phyloP scores from a whole-genome alignment of 805 yeast genomes.

The Candida sakaeoensis region DNA sequence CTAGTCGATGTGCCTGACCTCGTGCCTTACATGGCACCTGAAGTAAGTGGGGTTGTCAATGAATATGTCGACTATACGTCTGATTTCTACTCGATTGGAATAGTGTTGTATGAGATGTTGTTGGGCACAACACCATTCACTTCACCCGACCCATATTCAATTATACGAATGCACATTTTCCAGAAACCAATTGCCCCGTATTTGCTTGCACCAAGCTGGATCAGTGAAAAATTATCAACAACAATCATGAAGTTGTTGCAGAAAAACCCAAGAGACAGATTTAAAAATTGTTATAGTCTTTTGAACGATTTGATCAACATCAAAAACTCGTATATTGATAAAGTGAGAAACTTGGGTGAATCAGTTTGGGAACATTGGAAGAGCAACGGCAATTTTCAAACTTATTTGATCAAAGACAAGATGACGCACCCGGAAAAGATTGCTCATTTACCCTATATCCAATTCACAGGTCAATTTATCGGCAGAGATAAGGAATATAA shows the following conservation, averaged over 20 bases:
- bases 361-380: conserved; percentile 9
- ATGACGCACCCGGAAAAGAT: conserved; percentile 5
- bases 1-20: conserved; percentile 33
- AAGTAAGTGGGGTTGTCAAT: conserved; percentile 37
- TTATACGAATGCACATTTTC: conserved; percentile 38
- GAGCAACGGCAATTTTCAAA: background rate
- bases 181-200: conserved; percentile 41
- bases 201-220: conserved; percentile 22
- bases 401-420: conserved; percentile 3
- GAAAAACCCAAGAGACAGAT: conserved; percentile 39
- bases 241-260: conserved; percentile 39
- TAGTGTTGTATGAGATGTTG: conserved; percentile 46
- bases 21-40: conserved; percentile 50
- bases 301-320: conserved; percentile 31
- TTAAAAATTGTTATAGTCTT: conserved; percentile 23
- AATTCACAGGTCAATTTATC: conserved; percentile 6
- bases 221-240: conserved; percentile 27
- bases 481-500: conserved; percentile 15
- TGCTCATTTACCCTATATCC: conserved; percentile 4
- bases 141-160: conserved; percentile 33
- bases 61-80: conserved; percentile 43
- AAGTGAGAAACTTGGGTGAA: conserved; percentile 6
- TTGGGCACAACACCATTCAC: conserved; percentile 44
- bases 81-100: conserved; percentile 48
- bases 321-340: conserved; percentile 17